Base-by-base conservation (phyloP, 2,329 filamentous ascomycete species). In the Torrubiellomyces zombiae region DNA sequence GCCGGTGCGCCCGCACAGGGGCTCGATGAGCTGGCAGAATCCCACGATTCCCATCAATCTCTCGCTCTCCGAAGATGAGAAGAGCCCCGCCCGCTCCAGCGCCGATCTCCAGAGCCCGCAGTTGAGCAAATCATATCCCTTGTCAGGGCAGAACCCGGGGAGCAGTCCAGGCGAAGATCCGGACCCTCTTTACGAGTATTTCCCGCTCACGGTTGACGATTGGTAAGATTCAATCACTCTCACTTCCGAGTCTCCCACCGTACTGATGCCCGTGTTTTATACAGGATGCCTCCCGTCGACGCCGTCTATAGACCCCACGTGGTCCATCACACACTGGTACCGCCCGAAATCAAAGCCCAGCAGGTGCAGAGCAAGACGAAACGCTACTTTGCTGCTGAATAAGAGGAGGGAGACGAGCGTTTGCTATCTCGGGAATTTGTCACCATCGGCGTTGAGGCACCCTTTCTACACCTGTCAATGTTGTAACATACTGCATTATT, bases 171-270 rank as follows among this genome's bases (percentile, higher is more conserved):
- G 73, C 35, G 82, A 92, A 38, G 76, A 75, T 38, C 75, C 75
- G 1, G 85, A 94, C 49, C 57, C 85, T 35, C 56, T 94, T 11
- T 94, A 94, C 45, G 85, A 95, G 52, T 94, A 95, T 45, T 94
- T 95, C 35, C 85, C 85, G 0, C 60, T 95, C 10, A 83, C 77
- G 24, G 55, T 93, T 30, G 83, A 94, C 46, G 85, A 94, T 43
- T 94, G 78, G 78, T 67, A 47, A 40, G 52, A 27, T 23, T 12
- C 18, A 12, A 24, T 16, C 7, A 18, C n/a, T n/a, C n/a, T n/a
- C n/a, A n/a, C n/a, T n/a, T n/a, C n/a, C n/a, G n/a, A n/a, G n/a
- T n/a, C n/a, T n/a, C n/a, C n/a, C n/a, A n/a, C n/a, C n/a, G n/a
- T n/a, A n/a, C 15, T 18, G 20, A 16, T 26, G 14, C 22, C 16